Evolutionary conservation across 768 basidiomycete genomes (phyloP).

Genomic region (Boletus pseudo-olivaceus): DNA sequence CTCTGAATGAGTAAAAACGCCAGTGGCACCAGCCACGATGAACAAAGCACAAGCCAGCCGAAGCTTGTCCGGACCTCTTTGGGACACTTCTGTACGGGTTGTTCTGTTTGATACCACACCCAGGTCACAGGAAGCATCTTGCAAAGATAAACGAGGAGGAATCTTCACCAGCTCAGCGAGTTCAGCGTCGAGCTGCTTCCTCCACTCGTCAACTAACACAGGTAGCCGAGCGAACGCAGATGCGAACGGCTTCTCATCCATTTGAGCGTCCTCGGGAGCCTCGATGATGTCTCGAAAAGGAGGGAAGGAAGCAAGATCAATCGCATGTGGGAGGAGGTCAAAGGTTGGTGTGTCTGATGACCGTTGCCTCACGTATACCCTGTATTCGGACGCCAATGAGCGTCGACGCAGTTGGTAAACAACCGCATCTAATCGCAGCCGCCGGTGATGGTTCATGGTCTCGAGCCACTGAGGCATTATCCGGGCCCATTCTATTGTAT

Average conservation of each 20-base stretch:
- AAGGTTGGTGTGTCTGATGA: too few species aligned
- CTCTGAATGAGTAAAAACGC: too few species aligned
- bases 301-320: background rate
- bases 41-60: conserved; percentile 1
- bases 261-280: background rate
- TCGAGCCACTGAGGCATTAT: background rate
- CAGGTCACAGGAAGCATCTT: background rate
- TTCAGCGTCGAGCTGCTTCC: background rate
- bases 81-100: too few species aligned
- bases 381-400: background rate
- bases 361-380: too few species aligned
- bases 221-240: conserved; percentile 4
- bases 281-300: conserved; percentile 4
- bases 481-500: conserved; percentile 1
- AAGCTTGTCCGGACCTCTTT: background rate
- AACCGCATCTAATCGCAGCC: background rate
- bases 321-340: too few species aligned
- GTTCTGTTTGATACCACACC: background rate
- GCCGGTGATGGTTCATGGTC: background rate
- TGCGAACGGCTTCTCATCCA: background rate
- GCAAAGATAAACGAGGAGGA: background rate
- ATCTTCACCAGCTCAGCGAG: background rate
- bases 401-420: conserved; percentile 1
- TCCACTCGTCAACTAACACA: conserved; percentile 2
- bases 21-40: background rate